Conservation (phyloP, 768 basidiomycete species). For the button mushroom (Agaricus bisporus) region DNA sequence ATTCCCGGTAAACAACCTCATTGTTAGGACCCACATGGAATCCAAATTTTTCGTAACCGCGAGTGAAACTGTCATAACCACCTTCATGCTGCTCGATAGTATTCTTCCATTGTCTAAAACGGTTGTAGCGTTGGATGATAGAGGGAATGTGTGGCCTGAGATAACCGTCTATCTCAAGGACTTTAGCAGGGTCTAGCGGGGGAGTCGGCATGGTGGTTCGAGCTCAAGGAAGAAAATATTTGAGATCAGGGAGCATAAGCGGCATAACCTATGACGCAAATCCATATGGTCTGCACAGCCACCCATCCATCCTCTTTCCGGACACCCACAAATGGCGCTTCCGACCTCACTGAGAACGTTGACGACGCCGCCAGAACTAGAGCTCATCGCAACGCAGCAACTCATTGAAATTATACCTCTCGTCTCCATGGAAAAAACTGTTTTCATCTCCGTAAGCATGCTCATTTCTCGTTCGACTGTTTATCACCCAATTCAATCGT, state of each 20-base stretch:
- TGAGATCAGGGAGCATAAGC: no score
- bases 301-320: no score
- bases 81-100: slow-evolving; percentile 75
- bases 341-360: slow-evolving; percentile 3
- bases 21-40: slow-evolving; percentile 65
- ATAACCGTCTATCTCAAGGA: slow-evolving; percentile 64
- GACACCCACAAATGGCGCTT: background rate
- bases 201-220: slow-evolving; percentile 31
- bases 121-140: slow-evolving; percentile 63
- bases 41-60: slow-evolving; percentile 77
- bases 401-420: slow-evolving; percentile 82
- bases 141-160: slow-evolving; percentile 68
- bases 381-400: slow-evolving; percentile 66
- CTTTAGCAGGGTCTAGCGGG: slow-evolving; percentile 48
- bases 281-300: no score
- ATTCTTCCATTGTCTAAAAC: slow-evolving; percentile 71
- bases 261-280: no score
- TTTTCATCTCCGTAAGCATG: slow-evolving; percentile 76
- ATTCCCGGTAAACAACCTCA: slow-evolving; percentile 83
- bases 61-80: slow-evolving; percentile 74
- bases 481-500: slow-evolving; percentile 6
- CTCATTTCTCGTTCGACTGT: slow-evolving; percentile 7
- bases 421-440: slow-evolving; percentile 85
- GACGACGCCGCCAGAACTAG: slow-evolving; percentile 13
- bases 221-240: no score